These are phyloP conservation scores for Hymenoscyphus linearis DNA, from an alignment of 2,329 filamentous ascomycete species.

Conservation along the genomic window DNA sequence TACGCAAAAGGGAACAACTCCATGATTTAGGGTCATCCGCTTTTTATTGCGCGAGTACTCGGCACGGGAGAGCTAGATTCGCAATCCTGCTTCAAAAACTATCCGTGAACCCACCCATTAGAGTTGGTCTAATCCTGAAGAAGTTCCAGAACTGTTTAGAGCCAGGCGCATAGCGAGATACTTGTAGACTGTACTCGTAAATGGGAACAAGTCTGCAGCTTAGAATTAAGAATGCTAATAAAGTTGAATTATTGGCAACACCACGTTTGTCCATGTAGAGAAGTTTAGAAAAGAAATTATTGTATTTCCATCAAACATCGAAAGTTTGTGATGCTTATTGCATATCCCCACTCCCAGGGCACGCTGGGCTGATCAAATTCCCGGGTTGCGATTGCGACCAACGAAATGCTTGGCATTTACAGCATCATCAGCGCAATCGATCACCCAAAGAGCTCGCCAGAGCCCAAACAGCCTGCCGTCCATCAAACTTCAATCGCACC, in stretches of 20 bases:
- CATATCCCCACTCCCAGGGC: not conserved
- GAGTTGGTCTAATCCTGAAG: not conserved
- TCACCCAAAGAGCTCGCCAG: slow-evolving; percentile 1
- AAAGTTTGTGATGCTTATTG: no score
- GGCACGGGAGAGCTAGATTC: not conserved
- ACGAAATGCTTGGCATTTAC: slow-evolving; percentile 8
- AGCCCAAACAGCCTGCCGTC: slow-evolving; percentile 13
- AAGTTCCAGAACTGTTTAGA: not conserved
- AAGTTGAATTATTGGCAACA: not conserved
- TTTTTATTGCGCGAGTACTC: not conserved
- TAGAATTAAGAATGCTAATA: not conserved
- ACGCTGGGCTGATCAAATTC: not conserved
- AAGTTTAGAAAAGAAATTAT: no score
- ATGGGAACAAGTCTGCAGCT: not conserved
- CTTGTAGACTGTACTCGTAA: not conserved
- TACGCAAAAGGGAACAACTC: not conserved
- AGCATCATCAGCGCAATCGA: slow-evolving; percentile 13
- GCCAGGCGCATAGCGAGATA: not conserved
- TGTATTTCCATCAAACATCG: not conserved
- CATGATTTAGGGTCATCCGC: not conserved
- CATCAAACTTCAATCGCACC: slow-evolving; percentile 9
- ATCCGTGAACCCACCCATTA: not conserved
- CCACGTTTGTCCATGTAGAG: no score
- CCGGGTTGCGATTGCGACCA: not conserved
- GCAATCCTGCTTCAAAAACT: not conserved